Percentiles rank a stretch among this genome's conserved stretches.
phyloP scores from a whole-genome alignment of 371 early-diverging fungal genomes.

The Blastocladiella emersonii region DNA sequence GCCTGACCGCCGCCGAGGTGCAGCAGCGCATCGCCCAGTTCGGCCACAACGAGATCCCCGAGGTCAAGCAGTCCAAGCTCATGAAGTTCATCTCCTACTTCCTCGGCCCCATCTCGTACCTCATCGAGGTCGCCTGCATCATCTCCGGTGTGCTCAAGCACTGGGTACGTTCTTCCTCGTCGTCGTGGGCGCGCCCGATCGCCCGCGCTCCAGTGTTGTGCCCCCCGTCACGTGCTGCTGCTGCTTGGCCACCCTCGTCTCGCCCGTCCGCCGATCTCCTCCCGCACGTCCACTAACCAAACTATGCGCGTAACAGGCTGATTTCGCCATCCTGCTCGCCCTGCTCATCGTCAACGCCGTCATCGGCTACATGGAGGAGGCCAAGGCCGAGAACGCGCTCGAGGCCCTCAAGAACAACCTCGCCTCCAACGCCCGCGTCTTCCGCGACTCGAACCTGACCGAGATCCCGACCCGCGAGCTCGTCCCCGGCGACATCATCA shows the following conservation, averaged over 20 bases:
- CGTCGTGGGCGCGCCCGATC: no score
- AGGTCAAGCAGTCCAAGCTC: conserved; percentile 64
- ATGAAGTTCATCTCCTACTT: conserved; percentile 82
- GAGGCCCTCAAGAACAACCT: conserved; percentile 80
- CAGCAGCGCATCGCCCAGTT: conserved; percentile 17
- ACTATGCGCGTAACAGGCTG: conserved; percentile 63
- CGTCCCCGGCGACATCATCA: conserved; percentile 79
- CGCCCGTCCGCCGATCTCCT: conserved; percentile 52
- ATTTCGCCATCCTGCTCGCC: conserved; percentile 71
- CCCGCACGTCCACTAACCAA: conserved; percentile 73
- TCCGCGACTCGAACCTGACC: conserved; percentile 60
- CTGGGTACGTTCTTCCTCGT: conserved; percentile 26
- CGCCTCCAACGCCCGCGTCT: conserved; percentile 63
- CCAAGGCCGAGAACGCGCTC: conserved; percentile 77
- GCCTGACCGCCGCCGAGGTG: conserved; percentile 21
- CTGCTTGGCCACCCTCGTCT: conserved; percentile 40
- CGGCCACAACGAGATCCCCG: conserved; percentile 30
- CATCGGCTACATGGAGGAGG: conserved; percentile 81
- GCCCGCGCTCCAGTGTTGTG: no score
- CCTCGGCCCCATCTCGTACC: conserved; percentile 71
- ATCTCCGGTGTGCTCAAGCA: conserved; percentile 31
- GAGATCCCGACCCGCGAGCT: conserved; percentile 67
- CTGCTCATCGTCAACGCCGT: conserved; percentile 74
- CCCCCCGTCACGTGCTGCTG: neutral
- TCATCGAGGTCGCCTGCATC: conserved; percentile 67